Evolutionary conservation across 345 rosid genomes (phyloP), one percentile per base, ranked within the genome.

Genomic region (Acer yangbiense): DNA sequence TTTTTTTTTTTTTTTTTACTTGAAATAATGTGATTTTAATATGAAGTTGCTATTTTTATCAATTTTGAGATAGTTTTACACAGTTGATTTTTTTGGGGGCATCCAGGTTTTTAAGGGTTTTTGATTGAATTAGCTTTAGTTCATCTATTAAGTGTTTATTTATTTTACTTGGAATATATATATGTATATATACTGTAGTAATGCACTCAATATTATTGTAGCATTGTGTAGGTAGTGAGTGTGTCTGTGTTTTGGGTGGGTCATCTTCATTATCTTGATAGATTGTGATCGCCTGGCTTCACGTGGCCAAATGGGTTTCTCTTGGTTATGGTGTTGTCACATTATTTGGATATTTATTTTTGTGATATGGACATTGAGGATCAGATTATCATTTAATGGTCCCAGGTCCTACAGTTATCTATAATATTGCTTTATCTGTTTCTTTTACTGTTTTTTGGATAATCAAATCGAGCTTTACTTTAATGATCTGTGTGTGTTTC

Each of bases 271-370:
- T 72, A 72, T 72, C 77, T 73, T 78, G 41, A 43, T 68, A 44
- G 57, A 35, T 43, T n/a, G 44, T 72, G 35, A 4, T 57, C 29
- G 44, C 44, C 69, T 9, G 39, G n/a, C 29, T 68, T 79, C 75
- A 79, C 65, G 23, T 74, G 65, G 65, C 5, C 55, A 65, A 35
- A 68, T 68, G 74, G 78, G 69, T 74, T 74, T 64, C 69, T n/a
- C 74, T 68, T 43, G 39, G 67, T 78, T 35, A 55, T 32, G 27
- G 39, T 21, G 54, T 1, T 75, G 29, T 75, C 48, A 50, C 35
- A 67, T 67, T 54, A 9, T n/a, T 65, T 29, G 20, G 13, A 32
- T 65, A 27, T n/a, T n/a, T 50, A n/a, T 10, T 41, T 41, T 79
- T 66, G 6, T 67, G 61, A 29, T 43, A 29, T 57, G 64, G 62